Evolutionary conservation across 139 green algal genomes (phyloP).

Genomic region (Volvox africanus): DNA sequence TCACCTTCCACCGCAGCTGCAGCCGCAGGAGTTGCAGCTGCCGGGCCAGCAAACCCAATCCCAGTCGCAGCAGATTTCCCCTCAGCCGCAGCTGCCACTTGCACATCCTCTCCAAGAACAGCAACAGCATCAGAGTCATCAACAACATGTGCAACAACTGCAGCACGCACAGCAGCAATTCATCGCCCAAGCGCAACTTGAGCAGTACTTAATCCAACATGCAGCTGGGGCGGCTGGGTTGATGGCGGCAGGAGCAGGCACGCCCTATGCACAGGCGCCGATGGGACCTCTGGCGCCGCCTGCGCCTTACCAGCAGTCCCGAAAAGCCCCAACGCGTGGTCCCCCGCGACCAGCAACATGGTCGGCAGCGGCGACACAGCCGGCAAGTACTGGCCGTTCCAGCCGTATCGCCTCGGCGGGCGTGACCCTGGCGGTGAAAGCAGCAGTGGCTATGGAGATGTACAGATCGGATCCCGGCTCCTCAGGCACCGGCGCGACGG

Average conservation of each 20-base stretch:
- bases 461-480: not conserved
- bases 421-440: not conserved
- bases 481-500: not conserved
- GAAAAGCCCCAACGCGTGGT: not conserved
- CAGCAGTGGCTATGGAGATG: not conserved
- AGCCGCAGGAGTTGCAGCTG: not conserved
- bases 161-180: not conserved
- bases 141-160: not conserved
- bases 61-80: too few species aligned
- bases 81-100: not conserved
- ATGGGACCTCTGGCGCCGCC: not conserved
- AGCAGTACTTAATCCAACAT: not conserved
- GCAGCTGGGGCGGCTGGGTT: not conserved
- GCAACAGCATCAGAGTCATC: not conserved
- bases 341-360: not conserved
- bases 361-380: not conserved
- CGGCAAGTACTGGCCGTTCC: not conserved
- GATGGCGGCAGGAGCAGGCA: too few species aligned
- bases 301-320: not conserved
- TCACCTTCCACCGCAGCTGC: not conserved
- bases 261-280: not conserved
- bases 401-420: not conserved
- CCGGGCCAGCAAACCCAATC: not conserved
- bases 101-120: not conserved
- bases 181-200: not conserved